A percentile compares a stretch with the other conserved stretches of the same genome.
These are phyloP conservation scores for Aureobasidium sp. DNA, from an alignment of 2,329 filamentous ascomycete genomes.

Conservation along the genomic window DNA sequence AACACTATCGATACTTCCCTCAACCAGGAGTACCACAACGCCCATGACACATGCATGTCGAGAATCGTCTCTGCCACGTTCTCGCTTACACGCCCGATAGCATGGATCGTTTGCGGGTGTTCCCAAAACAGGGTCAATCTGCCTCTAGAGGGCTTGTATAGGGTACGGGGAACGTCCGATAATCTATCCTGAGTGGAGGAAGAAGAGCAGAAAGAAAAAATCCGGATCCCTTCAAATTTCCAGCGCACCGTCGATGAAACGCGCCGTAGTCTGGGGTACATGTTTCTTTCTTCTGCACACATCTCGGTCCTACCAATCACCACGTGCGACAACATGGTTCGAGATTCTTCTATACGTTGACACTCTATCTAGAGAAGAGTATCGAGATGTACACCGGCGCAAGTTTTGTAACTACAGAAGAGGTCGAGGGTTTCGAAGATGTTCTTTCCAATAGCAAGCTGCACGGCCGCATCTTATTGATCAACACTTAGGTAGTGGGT, in stretches of 20 bases:
- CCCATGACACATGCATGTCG: too few species aligned
- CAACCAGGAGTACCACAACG: not conserved
- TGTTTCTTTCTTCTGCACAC: not conserved
- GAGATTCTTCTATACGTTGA: not conserved
- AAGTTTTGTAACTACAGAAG: not conserved
- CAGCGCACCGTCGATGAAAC: not conserved
- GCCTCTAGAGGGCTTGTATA: not conserved
- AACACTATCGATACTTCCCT: not conserved
- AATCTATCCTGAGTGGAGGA: not conserved
- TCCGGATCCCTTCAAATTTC: not conserved
- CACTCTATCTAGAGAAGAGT: not conserved
- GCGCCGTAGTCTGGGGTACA: not conserved
- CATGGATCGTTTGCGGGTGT: not conserved
- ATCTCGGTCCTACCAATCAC: not conserved
- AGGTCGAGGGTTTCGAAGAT: not conserved
- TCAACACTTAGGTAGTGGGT: not conserved
- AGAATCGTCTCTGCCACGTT: not conserved
- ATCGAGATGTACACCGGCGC: not conserved
- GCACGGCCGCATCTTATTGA: not conserved
- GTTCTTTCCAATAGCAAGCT: too few species aligned
- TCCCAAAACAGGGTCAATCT: not conserved
- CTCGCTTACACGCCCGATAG: not conserved
- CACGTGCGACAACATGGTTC: not conserved
- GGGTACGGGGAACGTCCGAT: not conserved
- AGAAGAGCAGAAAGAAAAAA: slow-evolving; percentile 4